Conservation (phyloP, 352 stramenopile genomes). For the Blastocystis sp. region DNA sequence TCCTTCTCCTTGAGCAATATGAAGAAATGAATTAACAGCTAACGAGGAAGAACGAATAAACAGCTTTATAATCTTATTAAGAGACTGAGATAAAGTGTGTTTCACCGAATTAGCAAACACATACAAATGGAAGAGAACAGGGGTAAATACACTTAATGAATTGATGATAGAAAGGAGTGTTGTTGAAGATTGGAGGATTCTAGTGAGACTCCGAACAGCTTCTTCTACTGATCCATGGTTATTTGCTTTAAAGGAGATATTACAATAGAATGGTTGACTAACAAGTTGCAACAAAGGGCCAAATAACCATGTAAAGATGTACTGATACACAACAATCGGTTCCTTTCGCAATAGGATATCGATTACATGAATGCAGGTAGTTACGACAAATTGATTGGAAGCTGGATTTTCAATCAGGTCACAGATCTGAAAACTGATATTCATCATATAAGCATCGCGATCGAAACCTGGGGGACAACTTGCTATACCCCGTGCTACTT, state of each 20-base stretch:
- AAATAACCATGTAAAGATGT: background rate
- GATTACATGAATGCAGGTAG: background rate
- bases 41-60: background rate
- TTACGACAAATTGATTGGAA: background rate
- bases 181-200: background rate
- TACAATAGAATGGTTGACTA: background rate
- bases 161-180: background rate
- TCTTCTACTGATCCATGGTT: background rate
- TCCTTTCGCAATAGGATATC: background rate
- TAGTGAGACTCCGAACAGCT: background rate
- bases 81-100: background rate
- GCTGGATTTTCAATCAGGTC: background rate
- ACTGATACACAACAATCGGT: background rate
- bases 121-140: slow-evolving; percentile 17
- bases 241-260: background rate
- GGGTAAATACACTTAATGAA: background rate
- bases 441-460: background rate
- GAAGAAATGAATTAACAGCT: background rate
- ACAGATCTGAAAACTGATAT: background rate
- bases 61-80: slow-evolving; percentile 12
- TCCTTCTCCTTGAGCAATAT: background rate
- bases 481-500: background rate
- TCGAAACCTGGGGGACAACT: background rate
- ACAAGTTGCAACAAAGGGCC: background rate
- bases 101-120: background rate